phyloP scores from a whole-genome alignment of 2,329 filamentous ascomycete genomes.

The Neofusicoccum sp. region DNA sequence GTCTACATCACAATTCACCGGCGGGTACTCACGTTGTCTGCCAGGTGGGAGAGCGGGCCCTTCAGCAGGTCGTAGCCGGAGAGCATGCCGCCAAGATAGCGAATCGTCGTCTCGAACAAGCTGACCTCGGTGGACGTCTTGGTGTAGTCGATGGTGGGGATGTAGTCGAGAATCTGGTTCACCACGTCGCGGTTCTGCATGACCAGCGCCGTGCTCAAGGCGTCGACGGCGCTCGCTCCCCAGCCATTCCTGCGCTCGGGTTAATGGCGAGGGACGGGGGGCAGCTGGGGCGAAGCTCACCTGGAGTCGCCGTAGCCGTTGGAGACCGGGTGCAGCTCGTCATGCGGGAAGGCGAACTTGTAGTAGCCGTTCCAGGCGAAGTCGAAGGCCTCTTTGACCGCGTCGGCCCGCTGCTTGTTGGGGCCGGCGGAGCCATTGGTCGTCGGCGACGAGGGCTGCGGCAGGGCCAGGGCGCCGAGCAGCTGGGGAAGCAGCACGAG shows the following conservation, averaged over 20 bases:
- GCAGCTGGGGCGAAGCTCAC: constrained; percentile 43
- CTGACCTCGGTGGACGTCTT: constrained; percentile 60
- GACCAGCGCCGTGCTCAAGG: constrained; percentile 73
- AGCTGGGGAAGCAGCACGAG: not conserved
- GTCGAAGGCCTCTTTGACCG: constrained; percentile 34
- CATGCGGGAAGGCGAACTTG: constrained; percentile 72
- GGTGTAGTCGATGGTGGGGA: constrained; percentile 70
- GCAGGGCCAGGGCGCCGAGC: not conserved
- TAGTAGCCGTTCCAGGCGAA: constrained; percentile 54
- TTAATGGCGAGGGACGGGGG: not conserved
- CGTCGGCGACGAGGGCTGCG: not conserved
- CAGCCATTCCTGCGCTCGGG: constrained; percentile 65
- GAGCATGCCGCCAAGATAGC: constrained; percentile 78
- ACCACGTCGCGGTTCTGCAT: constrained; percentile 71
- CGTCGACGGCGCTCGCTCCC: constrained; percentile 81
- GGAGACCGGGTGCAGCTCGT: constrained; percentile 68
- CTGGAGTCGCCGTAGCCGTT: constrained; percentile 67
- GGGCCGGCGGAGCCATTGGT: not conserved
- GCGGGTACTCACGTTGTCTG: constrained; percentile 36
- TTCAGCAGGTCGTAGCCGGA: constrained; percentile 73
- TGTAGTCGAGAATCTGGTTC: constrained; percentile 66
- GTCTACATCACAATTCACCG: not conserved
- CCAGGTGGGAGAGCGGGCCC: constrained; percentile 59
- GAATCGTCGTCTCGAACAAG: constrained; percentile 87
- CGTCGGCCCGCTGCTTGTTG: constrained; percentile 28